Conservation (phyloP, 2,329 filamentous ascomycete species). For the Metarhizium robertsii region DNA sequence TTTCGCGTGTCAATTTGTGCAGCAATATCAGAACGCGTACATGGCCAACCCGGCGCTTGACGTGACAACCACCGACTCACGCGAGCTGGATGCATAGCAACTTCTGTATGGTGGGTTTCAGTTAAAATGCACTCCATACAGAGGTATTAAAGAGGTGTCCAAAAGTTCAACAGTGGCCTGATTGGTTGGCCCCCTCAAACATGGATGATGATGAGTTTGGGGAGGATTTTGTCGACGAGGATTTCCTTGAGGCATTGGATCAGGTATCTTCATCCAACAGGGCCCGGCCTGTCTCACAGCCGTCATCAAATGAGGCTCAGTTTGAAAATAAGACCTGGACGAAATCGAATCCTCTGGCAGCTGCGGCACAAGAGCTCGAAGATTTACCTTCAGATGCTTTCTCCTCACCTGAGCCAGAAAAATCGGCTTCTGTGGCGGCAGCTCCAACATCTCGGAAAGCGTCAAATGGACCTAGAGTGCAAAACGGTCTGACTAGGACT, state of each 20-base stretch:
- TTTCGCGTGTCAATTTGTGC: constrained; percentile 17
- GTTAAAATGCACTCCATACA: neutral
- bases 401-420: constrained; percentile 40
- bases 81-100: neutral
- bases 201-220: constrained; percentile 56
- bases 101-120: neutral
- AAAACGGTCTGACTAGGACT: constrained; percentile 23
- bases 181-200: constrained; percentile 1
- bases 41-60: neutral
- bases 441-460: constrained; percentile 7
- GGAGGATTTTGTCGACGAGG: constrained; percentile 56
- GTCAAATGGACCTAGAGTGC: constrained; percentile 8
- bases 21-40: constrained; percentile 4
- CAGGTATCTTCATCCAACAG: constrained; percentile 31
- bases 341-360: neutral
- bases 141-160: neutral
- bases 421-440: constrained; percentile 3
- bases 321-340: neutral
- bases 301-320: neutral
- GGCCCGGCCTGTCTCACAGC: neutral
- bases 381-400: constrained; percentile 60
- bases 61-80: too few species aligned
- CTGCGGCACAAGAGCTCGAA: constrained; percentile 34
- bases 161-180: neutral
- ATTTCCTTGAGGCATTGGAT: constrained; percentile 51